Conservation (phyloP, 257 asterid species). For the Catharanthus roseus region DNA sequence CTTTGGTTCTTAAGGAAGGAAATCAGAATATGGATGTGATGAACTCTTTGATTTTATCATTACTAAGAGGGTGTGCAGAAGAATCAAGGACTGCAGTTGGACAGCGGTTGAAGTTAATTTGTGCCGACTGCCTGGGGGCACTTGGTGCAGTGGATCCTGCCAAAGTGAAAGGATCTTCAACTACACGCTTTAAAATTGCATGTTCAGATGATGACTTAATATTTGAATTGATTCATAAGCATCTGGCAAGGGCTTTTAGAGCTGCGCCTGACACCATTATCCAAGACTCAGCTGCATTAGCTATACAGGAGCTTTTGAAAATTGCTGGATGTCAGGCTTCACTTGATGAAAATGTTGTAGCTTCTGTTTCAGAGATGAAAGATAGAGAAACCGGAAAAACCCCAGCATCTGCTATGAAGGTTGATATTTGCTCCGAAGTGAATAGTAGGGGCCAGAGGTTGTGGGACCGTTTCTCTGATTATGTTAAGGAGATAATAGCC, state of each 20-base stretch:
- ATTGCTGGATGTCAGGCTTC: constrained; percentile 85
- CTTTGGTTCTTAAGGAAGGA: constrained; percentile 63
- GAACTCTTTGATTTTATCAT: constrained; percentile 80
- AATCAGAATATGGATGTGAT: constrained; percentile 65
- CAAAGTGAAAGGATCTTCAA: constrained; percentile 64
- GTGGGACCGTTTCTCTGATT: constrained; percentile 94
- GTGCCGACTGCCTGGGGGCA: constrained; percentile 97
- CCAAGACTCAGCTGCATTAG: constrained; percentile 96
- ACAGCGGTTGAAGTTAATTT: constrained; percentile 74
- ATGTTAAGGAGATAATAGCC: constrained; percentile 93
- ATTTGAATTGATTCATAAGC: constrained; percentile 87
- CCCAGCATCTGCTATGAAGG: constrained; percentile 33
- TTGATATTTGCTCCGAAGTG: constrained; percentile 34
- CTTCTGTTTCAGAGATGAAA: constrained; percentile 34
- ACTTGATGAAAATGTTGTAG: constrained; percentile 51
- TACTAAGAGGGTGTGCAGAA: constrained; percentile 95
- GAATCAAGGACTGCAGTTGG: constrained; percentile 91
- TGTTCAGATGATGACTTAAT: constrained; percentile 97
- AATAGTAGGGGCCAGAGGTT: constrained; percentile 71
- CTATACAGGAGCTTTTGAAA: constrained; percentile 90
- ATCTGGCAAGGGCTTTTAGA: constrained; percentile 95
- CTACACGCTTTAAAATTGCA: constrained; percentile 81
- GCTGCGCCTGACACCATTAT: constrained; percentile 82
- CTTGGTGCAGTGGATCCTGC: constrained; percentile 99
- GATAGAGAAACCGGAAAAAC: constrained; percentile 32